Evolutionary conservation across 2,329 filamentous ascomycete genomes (phyloP).

Genomic region (Trichoderma pleuroti): DNA sequence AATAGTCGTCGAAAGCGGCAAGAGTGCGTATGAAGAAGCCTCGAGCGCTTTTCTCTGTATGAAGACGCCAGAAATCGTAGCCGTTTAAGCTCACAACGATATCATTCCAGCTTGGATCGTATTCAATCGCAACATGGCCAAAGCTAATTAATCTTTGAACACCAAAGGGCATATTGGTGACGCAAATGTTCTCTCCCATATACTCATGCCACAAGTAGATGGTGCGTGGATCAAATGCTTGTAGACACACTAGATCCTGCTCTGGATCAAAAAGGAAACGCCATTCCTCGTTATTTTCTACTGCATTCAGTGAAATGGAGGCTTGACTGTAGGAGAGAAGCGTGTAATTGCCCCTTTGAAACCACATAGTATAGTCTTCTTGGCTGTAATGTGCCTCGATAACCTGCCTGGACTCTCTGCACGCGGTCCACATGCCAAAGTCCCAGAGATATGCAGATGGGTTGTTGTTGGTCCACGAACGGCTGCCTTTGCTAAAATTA

Average conservation of each 20-base stretch:
- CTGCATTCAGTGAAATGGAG: not conserved
- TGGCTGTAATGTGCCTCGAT: not conserved
- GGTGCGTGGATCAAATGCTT: not conserved
- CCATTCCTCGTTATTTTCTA: not conserved
- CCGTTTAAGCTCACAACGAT: accelerated
- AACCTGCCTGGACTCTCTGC: not conserved
- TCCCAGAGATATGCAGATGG: not conserved
- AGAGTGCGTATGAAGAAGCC: not conserved
- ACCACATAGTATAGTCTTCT: not conserved
- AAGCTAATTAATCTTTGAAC: too few species aligned
- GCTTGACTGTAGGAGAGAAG: not conserved
- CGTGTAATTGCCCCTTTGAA: not conserved
- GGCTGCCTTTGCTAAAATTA: not conserved
- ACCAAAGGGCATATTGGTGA: too few species aligned
- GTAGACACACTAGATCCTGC: not conserved
- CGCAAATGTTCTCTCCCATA: too few species aligned
- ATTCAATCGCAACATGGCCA: not conserved
- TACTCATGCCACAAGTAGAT: not conserved
- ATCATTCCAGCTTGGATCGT: not conserved
- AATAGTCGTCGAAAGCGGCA: not conserved
- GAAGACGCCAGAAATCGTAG: not conserved
- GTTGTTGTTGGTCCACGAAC: not conserved
- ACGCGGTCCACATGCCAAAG: not conserved
- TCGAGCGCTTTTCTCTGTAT: not conserved
- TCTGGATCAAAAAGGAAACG: not conserved